phyloP scores from a whole-genome alignment of 2,329 filamentous ascomycete genomes.

The Fusarium algeriense region DNA sequence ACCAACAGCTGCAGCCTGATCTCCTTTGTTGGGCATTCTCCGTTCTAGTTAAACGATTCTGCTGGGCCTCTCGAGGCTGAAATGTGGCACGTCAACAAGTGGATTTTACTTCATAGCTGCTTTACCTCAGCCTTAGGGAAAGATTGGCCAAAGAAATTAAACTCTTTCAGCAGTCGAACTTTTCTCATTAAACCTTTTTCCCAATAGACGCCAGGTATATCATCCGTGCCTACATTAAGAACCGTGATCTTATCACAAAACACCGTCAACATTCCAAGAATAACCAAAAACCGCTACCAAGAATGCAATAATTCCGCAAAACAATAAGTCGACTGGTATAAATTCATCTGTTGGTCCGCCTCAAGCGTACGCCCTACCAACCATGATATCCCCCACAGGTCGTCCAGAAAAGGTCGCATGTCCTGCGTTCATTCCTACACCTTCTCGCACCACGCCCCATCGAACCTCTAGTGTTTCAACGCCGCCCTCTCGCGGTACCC shows the following conservation, averaged over 20 bases:
- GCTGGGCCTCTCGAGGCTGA: not conserved
- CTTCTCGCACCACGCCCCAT: slow-evolving; percentile 62
- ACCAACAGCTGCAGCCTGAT: not conserved
- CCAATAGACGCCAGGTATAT: slow-evolving; percentile 38
- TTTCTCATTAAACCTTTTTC: slow-evolving; percentile 21
- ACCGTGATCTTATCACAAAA: not conserved
- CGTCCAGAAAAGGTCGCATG: slow-evolving; percentile 60
- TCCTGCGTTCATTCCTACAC: slow-evolving; percentile 54
- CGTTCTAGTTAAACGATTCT: not conserved
- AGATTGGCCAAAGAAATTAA: not conserved
- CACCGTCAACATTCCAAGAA: slow-evolving; percentile 14
- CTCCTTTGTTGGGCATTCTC: not conserved
- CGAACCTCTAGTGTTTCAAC: slow-evolving; percentile 55
- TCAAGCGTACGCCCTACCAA: slow-evolving; percentile 46
- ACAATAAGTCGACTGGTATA: not conserved
- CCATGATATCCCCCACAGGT: slow-evolving; percentile 45
- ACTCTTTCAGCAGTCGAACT: slow-evolving; percentile 21
- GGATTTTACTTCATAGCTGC: not conserved
- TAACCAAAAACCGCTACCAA: not conserved
- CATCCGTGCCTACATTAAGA: slow-evolving; percentile 19
- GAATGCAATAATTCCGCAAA: not conserved
- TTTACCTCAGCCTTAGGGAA: not conserved
- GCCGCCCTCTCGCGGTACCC: slow-evolving; percentile 46
- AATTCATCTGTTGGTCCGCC: not conserved
- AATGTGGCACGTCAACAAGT: not conserved